A percentile compares a stretch with the other conserved stretches of the same genome.
Conservation (phyloP, 805 yeast genomes). For the Pichia rugopelliculosa region DNA sequence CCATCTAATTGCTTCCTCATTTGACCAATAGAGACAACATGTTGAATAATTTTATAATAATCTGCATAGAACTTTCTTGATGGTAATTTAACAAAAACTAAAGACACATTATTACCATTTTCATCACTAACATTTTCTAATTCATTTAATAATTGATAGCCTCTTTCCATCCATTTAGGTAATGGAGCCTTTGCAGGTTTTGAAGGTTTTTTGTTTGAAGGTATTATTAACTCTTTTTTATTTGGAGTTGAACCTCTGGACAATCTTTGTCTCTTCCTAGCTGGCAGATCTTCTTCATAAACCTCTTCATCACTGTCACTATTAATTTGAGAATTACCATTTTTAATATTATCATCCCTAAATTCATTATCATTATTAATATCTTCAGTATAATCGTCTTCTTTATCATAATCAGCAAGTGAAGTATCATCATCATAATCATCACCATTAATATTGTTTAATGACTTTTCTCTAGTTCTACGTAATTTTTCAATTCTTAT, state of each 20-base stretch:
- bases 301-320: conserved; percentile 9
- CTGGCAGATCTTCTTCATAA: conserved; percentile 11
- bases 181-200: conserved; percentile 6
- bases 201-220: not conserved
- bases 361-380: not conserved
- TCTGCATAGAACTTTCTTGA: conserved; percentile 74
- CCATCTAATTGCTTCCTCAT: conserved; percentile 41
- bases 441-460: conserved; percentile 18
- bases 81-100: conserved; percentile 67
- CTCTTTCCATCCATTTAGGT: conserved; percentile 12
- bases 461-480: conserved; percentile 14
- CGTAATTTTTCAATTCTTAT: conserved; percentile 32
- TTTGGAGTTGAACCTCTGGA: conserved; percentile 11
- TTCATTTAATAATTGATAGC: conserved; percentile 6
- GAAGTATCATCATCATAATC: conserved; percentile 20
- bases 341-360: not conserved
- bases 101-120: conserved; percentile 40
- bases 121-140: conserved; percentile 33
- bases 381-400: conserved; percentile 3
- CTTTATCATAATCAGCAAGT: conserved; percentile 8
- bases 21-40: conserved; percentile 53
- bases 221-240: conserved; percentile 3
- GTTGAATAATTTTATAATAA: conserved; percentile 58
- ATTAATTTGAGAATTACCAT: not conserved
- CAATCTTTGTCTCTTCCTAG: conserved; percentile 11